Conservation (phyloP, 768 basidiomycete genomes). For the Ephemerocybe angulata region DNA sequence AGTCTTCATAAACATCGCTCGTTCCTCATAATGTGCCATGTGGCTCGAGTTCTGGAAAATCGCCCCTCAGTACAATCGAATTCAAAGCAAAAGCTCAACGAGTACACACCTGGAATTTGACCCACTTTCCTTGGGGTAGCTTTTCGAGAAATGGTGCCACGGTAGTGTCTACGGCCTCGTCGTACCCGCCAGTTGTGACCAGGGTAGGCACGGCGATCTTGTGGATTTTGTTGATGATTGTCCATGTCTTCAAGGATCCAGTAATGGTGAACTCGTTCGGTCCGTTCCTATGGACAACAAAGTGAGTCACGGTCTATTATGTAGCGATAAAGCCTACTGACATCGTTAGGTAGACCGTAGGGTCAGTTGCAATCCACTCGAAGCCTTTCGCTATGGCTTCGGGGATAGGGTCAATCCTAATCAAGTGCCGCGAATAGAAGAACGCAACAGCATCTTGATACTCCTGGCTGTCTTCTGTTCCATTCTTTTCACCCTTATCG, state of each 20-base stretch:
- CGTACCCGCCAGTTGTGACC: conserved; percentile 37
- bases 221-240: conserved; percentile 39
- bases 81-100: not conserved
- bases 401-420: conserved; percentile 44
- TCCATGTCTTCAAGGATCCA: conserved; percentile 42
- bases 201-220: conserved; percentile 39
- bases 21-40: conserved; percentile 41
- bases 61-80: not conserved
- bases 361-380: conserved; percentile 35
- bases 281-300: conserved; percentile 28
- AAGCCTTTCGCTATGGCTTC: conserved; percentile 31
- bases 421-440: conserved; percentile 44
- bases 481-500: conserved; percentile 42
- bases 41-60: conserved; percentile 32
- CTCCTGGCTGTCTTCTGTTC: conserved; percentile 35
- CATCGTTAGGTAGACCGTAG: conserved; percentile 49
- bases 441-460: conserved; percentile 40
- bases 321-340: conserved; percentile 17
- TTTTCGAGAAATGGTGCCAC: conserved; percentile 33
- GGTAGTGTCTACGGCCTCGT: conserved; percentile 37
- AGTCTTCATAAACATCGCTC: conserved; percentile 31
- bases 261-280: conserved; percentile 36
- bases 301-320: not conserved
- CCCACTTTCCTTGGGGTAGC: conserved; percentile 42
- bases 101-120: conserved; percentile 29